Evolutionary conservation across 257 asterid species (phyloP).

Genomic region (Solanum medicagineum): DNA sequence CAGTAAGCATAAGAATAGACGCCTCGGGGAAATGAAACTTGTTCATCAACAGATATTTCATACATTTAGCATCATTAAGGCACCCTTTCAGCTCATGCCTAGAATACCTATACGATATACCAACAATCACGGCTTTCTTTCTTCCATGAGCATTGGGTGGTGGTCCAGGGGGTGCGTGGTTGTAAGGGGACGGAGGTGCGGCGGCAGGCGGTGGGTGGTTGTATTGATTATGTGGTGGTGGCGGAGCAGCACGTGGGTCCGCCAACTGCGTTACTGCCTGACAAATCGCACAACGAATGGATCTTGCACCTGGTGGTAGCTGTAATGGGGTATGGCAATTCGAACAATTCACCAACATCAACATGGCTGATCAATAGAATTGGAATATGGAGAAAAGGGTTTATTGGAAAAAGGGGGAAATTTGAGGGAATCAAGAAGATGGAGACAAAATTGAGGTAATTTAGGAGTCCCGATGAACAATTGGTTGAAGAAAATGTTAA

Average conservation of each 20-base stretch:
- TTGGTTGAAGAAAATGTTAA: background rate
- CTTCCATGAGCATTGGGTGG: constrained; percentile 75
- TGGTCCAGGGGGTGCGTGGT: constrained; percentile 63
- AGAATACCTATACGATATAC: constrained; percentile 64
- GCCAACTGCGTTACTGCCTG: constrained; percentile 59
- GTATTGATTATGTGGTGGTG: constrained; percentile 14
- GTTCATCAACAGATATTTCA: constrained; percentile 58
- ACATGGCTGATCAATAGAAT: constrained; percentile 16
- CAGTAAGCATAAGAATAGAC: constrained; percentile 80
- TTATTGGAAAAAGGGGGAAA: too few relatives aligned
- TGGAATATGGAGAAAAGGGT: background rate
- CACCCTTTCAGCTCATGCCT: constrained; percentile 91
- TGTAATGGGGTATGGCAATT: constrained; percentile 60
- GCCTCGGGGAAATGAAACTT: constrained; percentile 82
- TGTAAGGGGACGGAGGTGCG: constrained; percentile 47
- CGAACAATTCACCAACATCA: constrained; percentile 66
- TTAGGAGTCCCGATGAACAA: background rate
- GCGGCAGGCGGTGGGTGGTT: constrained; percentile 2
- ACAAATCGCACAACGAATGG: constrained; percentile 88
- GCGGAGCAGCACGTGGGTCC: constrained; percentile 51
- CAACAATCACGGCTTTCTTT: constrained; percentile 87
- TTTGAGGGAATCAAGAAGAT: background rate
- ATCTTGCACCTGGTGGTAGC: constrained; percentile 75
- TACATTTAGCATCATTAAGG: constrained; percentile 92
- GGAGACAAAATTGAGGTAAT: background rate